phyloP scores from a whole-genome alignment of 2,329 filamentous ascomycete species.

The Sporothrix pallida region DNA sequence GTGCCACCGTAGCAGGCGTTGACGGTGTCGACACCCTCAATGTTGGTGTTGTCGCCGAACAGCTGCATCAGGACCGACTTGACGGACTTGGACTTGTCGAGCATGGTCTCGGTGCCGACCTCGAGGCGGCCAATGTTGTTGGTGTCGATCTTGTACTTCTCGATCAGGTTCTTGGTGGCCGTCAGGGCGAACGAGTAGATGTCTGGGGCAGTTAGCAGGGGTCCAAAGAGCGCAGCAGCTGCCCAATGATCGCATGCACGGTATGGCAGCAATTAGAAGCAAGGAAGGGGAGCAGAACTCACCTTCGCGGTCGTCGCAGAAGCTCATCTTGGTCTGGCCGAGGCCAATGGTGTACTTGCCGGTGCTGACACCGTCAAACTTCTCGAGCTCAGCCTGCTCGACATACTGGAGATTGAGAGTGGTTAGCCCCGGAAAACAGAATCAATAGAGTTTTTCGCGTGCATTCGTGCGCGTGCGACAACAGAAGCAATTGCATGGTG shows the following conservation, averaged over 20 bases:
- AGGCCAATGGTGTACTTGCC: slow-evolving; percentile 93
- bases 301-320: slow-evolving; percentile 90
- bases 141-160: slow-evolving; percentile 82
- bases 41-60: slow-evolving; percentile 81
- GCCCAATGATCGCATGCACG: no score
- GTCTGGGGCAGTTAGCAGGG: slow-evolving; percentile 56
- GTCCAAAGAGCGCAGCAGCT: background rate
- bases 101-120: slow-evolving; percentile 82
- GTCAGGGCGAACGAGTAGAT: slow-evolving; percentile 88
- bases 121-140: slow-evolving; percentile 80
- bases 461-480: slow-evolving; percentile 5
- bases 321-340: slow-evolving; percentile 90
- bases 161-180: slow-evolving; percentile 75
- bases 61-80: slow-evolving; percentile 89
- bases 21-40: slow-evolving; percentile 82
- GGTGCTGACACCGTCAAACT: slow-evolving; percentile 80
- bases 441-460: background rate
- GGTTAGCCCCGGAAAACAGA: background rate
- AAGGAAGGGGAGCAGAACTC: slow-evolving; percentile 43
- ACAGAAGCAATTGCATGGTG: background rate
- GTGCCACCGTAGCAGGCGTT: slow-evolving; percentile 89
- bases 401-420: slow-evolving; percentile 66
- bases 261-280: no score
- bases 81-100: slow-evolving; percentile 91
- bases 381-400: slow-evolving; percentile 81